A percentile compares a stretch with the other conserved stretches of the same genome.
phyloP scores from a whole-genome alignment of 2,329 filamentous ascomycete genomes.

The Neofusicoccum umdonicola region DNA sequence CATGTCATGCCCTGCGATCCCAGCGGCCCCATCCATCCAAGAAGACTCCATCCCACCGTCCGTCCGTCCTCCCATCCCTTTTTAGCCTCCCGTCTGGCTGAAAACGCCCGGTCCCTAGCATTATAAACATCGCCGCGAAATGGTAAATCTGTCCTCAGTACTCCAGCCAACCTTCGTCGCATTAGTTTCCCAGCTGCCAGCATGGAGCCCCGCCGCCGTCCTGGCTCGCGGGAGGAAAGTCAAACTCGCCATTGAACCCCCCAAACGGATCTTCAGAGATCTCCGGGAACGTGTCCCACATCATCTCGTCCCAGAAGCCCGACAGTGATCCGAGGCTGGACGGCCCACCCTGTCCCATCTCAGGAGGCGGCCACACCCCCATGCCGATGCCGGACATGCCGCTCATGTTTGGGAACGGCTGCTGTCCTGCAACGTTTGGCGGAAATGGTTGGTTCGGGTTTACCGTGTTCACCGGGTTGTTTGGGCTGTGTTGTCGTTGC shows the following conservation, averaged over 20 bases:
- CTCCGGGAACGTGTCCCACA: slow-evolving; percentile 41
- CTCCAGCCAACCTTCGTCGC: background rate
- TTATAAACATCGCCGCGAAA: background rate
- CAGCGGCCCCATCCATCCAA: background rate
- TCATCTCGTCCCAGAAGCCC: slow-evolving; percentile 42
- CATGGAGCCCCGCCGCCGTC: slow-evolving; percentile 28
- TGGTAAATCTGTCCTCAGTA: background rate
- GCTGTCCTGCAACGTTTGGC: background rate
- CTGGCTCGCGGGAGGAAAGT: slow-evolving; percentile 16
- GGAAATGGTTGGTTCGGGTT: slow-evolving; percentile 4
- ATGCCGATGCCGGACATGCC: slow-evolving; percentile 23
- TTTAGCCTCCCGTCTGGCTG: background rate
- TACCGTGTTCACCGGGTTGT: slow-evolving; percentile 6
- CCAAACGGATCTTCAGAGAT: slow-evolving; percentile 37
- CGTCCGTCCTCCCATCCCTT: background rate
- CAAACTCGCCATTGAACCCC: slow-evolving; percentile 34
- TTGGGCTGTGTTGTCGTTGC: slow-evolving; percentile 15
- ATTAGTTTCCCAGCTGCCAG: slow-evolving; percentile 10
- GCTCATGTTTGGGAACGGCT: slow-evolving; percentile 11
- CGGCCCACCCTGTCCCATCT: slow-evolving; percentile 1
- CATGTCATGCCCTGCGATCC: background rate
- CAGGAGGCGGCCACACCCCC: slow-evolving; percentile 19
- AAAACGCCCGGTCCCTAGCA: background rate
- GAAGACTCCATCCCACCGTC: background rate
- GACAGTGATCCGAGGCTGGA: slow-evolving; percentile 29